Percentiles rank a stretch among this genome's conserved stretches.
These are phyloP conservation scores for Cantharellus anzutake DNA, from an alignment of 768 basidiomycete genomes.

Conservation along the genomic window DNA sequence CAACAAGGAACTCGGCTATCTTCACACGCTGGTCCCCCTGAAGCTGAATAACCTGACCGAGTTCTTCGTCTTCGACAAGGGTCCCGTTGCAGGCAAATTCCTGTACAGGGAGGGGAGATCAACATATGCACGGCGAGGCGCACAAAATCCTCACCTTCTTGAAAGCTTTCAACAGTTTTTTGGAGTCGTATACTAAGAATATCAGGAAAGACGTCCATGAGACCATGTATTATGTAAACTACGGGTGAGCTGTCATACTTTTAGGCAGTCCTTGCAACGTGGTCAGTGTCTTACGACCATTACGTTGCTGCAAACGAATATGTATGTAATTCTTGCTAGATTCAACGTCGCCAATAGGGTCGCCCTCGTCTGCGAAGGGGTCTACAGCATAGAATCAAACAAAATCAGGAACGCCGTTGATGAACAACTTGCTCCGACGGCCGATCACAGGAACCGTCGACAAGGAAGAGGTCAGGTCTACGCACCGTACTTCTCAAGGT, in stretches of 20 bases:
- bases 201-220: neutral
- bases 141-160: conserved; percentile 55
- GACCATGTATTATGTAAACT: neutral
- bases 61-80: conserved; percentile 85
- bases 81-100: conserved; percentile 99
- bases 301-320: conserved; percentile 96
- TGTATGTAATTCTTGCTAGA: conserved; percentile 75
- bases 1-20: conserved; percentile 72
- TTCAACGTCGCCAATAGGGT: conserved; percentile 61
- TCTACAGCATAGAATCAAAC: conserved; percentile 25
- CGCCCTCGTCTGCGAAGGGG: conserved; percentile 91
- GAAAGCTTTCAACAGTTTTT: conserved; percentile 97
- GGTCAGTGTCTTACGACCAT: conserved; percentile 96
- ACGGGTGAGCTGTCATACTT: conserved; percentile 29
- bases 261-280: conserved; percentile 91
- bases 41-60: conserved; percentile 94
- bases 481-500: conserved; percentile 62
- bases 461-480: neutral
- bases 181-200: conserved; percentile 71
- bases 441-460: neutral
- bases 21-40: conserved; percentile 94
- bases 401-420: neutral
- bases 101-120: conserved; percentile 21
- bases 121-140: neutral
- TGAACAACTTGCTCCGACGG: neutral